These are phyloP conservation scores for Medicago ruthenica DNA, from an alignment of 306 rosid genomes.

Conservation along the genomic window DNA sequence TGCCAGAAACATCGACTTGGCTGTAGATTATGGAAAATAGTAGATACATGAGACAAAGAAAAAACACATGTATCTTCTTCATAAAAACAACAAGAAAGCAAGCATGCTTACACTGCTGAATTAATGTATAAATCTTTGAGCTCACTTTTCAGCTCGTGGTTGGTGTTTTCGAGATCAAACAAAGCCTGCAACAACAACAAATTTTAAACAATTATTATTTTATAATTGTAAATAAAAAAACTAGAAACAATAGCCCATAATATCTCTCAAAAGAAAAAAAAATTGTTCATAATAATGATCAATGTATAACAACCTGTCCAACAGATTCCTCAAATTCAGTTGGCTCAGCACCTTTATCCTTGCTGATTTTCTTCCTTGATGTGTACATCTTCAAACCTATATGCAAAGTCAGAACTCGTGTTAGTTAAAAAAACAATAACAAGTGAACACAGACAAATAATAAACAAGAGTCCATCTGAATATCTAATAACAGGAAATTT, in stretches of 20 bases:
- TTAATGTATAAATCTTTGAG: slow-evolving; percentile 89
- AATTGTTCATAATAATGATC: not conserved
- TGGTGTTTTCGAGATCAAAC: slow-evolving; percentile 79
- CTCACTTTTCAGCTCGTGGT: slow-evolving; percentile 87
- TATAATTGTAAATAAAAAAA: not conserved
- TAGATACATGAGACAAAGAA: not conserved
- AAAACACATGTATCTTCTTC: not conserved
- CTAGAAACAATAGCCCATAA: not conserved
- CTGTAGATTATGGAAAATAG: slow-evolving; percentile 50
- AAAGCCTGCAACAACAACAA: slow-evolving; percentile 54
- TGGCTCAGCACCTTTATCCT: slow-evolving; percentile 73
- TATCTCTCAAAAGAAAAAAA: no score
- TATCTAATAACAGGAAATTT: no score
- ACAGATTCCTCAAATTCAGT: slow-evolving; percentile 75
- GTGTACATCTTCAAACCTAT: slow-evolving; percentile 63
- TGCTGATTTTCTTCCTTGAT: slow-evolving; percentile 72
- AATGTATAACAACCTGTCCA: slow-evolving; percentile 63
- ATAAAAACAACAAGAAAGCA: not conserved
- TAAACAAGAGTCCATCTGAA: no score
- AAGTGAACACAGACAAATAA: no score
- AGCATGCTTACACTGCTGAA: slow-evolving; percentile 72
- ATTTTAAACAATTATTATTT: not conserved
- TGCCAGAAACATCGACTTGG: slow-evolving; percentile 75
- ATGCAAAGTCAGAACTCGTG: not conserved
- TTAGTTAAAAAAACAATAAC: no score